Base-by-base conservation (phyloP, 2,329 filamentous ascomycete genomes). In the Incumbomyces delicatus region DNA sequence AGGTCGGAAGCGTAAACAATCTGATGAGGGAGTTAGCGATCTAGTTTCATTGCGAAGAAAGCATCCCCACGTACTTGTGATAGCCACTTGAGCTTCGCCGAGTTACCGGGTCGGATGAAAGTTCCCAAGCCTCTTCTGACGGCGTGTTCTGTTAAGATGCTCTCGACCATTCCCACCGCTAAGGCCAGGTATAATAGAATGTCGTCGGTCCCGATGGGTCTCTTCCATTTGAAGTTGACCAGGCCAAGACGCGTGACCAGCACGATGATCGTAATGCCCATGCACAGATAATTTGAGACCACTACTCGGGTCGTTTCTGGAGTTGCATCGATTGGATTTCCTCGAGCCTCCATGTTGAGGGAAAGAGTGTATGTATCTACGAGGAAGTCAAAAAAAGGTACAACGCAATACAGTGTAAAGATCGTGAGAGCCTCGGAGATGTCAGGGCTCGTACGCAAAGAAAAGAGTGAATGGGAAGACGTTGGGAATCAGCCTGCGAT, bases 1-100 rank as follows among this genome's bases (percentile, higher is more conserved):
- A 47, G 44, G 29, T 47, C 36, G 27, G 44, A 35, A 35, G 44
- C 44, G 34, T 47, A 47, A 10, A 47, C 35, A 33, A 47, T 11
- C 44, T 47, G 17, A 8, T 8, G 6, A 13, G 6, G 30, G 17
- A 31, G 17, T 44, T 29, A 44, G 41, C 14, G 12, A 22, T 22
- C 13, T 27, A 4, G 22, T 27, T 27, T 8, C 22, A 27, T 5
- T 27, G 22, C 22, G 22, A 27, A 27, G 4, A 27, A n/a, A n/a
- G 40, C 35, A 4, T 20, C 14, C 14, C 8, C 5, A 6, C 41
- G n/a, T 44, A 44, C 41, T 31, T 44, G 20, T 20, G 41, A 44
- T 10, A 44, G 33, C 17, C 41, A 3, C 17, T 44, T 35, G 14
- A 44, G 32, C 18, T 27, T 44, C 4, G 31, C n/a, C 6, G 41